A percentile compares a stretch with the other conserved stretches of the same genome.
Evolutionary conservation across 1,284 basidiomycete genomes (phyloP).

Genomic region (Puccinia polysora): DNA sequence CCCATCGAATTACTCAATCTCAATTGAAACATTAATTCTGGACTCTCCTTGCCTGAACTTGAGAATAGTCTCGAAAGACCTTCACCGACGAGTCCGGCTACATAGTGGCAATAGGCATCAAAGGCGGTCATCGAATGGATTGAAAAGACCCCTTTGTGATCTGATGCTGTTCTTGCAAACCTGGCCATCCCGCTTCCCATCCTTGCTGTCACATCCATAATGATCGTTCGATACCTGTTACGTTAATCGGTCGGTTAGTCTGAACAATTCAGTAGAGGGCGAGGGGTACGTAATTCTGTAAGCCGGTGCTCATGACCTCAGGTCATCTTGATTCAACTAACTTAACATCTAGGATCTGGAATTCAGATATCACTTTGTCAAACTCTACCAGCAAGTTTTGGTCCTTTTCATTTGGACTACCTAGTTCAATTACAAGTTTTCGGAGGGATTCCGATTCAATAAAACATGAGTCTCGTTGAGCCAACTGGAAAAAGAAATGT

Average conservation of each 20-base stretch:
- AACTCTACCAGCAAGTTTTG: slow-evolving; percentile 81
- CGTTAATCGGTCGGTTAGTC: background rate
- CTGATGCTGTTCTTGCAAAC: slow-evolving; percentile 75
- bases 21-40: slow-evolving; percentile 73
- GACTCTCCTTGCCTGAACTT: slow-evolving; percentile 76
- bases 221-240: slow-evolving; percentile 68
- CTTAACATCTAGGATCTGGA: slow-evolving; percentile 60
- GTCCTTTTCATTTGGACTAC: slow-evolving; percentile 85
- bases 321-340: too few relatives aligned
- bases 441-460: background rate
- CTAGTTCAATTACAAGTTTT: slow-evolving; percentile 42
- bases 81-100: slow-evolving; percentile 95
- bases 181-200: slow-evolving; percentile 97
- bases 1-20: slow-evolving; percentile 92
- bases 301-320: too few relatives aligned
- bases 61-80: slow-evolving; percentile 86
- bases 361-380: slow-evolving; percentile 74
- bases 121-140: slow-evolving; percentile 75
- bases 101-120: slow-evolving; percentile 97
- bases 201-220: slow-evolving; percentile 63
- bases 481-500: too few relatives aligned
- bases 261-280: background rate
- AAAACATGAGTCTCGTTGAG: too few relatives aligned
- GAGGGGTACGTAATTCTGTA: background rate
- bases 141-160: slow-evolving; percentile 50